A percentile compares a stretch with the other conserved stretches of the same genome.
phyloP scores from a whole-genome alignment of 2,329 filamentous ascomycete species.

The Fusarium nanum region DNA sequence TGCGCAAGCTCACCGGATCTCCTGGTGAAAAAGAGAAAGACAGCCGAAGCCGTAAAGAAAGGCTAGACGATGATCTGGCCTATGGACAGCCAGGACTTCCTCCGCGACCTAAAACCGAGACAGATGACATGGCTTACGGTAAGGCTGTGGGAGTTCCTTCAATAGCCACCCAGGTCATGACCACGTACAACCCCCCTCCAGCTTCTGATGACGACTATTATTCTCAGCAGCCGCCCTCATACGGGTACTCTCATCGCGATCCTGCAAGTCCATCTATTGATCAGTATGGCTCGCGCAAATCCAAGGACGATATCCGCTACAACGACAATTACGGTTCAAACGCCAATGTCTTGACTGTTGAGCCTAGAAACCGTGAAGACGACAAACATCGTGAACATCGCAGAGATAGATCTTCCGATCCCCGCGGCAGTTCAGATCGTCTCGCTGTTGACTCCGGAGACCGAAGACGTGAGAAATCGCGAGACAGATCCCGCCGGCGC shows the following conservation, averaged over 20 bases:
- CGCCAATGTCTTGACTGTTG: constrained; percentile 57
- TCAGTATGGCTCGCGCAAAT: constrained; percentile 33
- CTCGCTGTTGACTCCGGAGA: constrained; percentile 39
- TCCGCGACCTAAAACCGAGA: constrained; percentile 36
- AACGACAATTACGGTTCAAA: constrained; percentile 54
- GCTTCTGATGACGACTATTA: constrained; percentile 25
- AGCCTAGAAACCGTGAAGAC: constrained; percentile 52
- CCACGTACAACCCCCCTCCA: constrained; percentile 44
- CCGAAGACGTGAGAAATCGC: constrained; percentile 44
- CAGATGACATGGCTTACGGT: constrained; percentile 44
- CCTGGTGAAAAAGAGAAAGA: constrained; percentile 50
- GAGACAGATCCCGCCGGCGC: constrained; percentile 38
- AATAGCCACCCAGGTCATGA: constrained; percentile 38
- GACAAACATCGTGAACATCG: constrained; percentile 52
- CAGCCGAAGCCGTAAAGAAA: constrained; percentile 49
- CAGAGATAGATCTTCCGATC: constrained; percentile 44
- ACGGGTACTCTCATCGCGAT: constrained; percentile 31
- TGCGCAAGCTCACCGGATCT: constrained; percentile 50
- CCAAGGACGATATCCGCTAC: constrained; percentile 40
- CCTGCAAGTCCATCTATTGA: constrained; percentile 35
- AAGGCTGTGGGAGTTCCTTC: constrained; percentile 38
- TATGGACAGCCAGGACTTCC: constrained; percentile 57
- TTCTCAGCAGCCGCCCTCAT: constrained; percentile 25
- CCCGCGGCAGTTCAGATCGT: constrained; percentile 39
- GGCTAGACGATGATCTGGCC: constrained; percentile 60